phyloP scores from a whole-genome alignment of 1,284 basidiomycete species.

The Schizophyllum amplum region DNA sequence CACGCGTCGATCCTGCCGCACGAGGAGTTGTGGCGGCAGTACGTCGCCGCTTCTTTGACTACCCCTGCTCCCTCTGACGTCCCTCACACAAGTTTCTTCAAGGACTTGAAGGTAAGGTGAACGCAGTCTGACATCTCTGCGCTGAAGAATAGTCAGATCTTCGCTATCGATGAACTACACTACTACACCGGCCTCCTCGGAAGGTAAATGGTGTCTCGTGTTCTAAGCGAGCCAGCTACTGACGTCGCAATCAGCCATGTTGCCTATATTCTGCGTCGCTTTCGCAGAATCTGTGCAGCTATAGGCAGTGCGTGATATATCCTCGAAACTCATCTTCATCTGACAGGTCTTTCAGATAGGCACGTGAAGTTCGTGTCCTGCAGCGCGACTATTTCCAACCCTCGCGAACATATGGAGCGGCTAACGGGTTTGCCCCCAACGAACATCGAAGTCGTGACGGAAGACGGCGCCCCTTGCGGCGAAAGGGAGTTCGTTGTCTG shows the following conservation, averaged over 20 bases:
- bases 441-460: constrained; percentile 62
- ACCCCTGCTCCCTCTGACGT: neutral
- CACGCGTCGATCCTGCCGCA: constrained; percentile 82
- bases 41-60: constrained; percentile 13
- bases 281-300: constrained; percentile 76
- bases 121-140: too few relatives aligned
- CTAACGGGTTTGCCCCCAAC: constrained; percentile 63
- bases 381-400: constrained; percentile 83
- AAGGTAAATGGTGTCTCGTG: constrained; percentile 36
- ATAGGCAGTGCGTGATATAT: constrained; percentile 66
- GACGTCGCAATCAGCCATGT: constrained; percentile 51
- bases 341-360: constrained; percentile 39
- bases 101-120: constrained; percentile 49
- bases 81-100: constrained; percentile 46
- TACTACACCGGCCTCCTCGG: constrained; percentile 71
- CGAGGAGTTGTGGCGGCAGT: constrained; percentile 81
- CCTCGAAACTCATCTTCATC: neutral
- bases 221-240: neutral
- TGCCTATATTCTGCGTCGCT: constrained; percentile 68
- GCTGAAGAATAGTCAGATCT: constrained; percentile 29
- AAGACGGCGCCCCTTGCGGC: constrained; percentile 83
- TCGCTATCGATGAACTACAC: constrained; percentile 83
- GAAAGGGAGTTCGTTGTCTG: constrained; percentile 74
- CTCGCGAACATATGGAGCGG: constrained; percentile 66
- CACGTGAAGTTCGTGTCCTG: constrained; percentile 74